Evolutionary conservation across 331 rosid species (phyloP).

Genomic region (Dryas integrifolia): DNA sequence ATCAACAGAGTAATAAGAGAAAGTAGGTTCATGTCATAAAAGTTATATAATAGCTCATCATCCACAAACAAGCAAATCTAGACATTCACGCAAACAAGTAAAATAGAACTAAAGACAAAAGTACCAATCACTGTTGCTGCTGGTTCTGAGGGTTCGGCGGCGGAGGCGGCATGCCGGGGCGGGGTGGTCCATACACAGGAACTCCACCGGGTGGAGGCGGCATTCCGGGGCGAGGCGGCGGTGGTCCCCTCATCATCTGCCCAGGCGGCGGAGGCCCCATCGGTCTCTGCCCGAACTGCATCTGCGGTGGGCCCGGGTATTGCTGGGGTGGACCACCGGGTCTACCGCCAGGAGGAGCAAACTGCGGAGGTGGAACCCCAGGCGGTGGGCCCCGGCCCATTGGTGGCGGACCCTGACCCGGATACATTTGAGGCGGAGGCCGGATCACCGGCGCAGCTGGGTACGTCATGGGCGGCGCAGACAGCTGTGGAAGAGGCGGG

Average conservation of each 20-base stretch:
- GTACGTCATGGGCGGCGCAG: slow-evolving; percentile 68
- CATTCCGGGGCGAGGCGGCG: slow-evolving; percentile 81
- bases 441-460: slow-evolving; percentile 74
- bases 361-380: slow-evolving; percentile 67
- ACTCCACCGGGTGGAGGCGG: slow-evolving; percentile 88
- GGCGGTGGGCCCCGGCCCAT: slow-evolving; percentile 70
- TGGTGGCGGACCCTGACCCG: slow-evolving; percentile 64
- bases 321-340: slow-evolving; percentile 78
- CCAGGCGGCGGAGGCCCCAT: slow-evolving; percentile 99
- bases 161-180: slow-evolving; percentile 93
- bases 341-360: slow-evolving; percentile 32
- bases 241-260: slow-evolving; percentile 95
- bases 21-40: neutral
- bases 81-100: neutral
- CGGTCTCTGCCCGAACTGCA: slow-evolving; percentile 83
- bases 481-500: slow-evolving; percentile 55
- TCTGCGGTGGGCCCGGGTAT: slow-evolving; percentile 51
- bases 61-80: neutral
- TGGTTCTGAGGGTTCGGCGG: slow-evolving; percentile 82
- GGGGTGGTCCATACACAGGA: slow-evolving; percentile 80
- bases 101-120: neutral
- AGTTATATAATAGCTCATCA: neutral
- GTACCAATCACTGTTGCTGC: slow-evolving; percentile 52
- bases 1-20: neutral
- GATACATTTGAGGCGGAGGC: slow-evolving; percentile 69